Percentiles rank a stretch among this genome's conserved stretches.
Evolutionary conservation across 2,329 filamentous ascomycete genomes (phyloP).

Genomic region (Fusarium liriodendri): DNA sequence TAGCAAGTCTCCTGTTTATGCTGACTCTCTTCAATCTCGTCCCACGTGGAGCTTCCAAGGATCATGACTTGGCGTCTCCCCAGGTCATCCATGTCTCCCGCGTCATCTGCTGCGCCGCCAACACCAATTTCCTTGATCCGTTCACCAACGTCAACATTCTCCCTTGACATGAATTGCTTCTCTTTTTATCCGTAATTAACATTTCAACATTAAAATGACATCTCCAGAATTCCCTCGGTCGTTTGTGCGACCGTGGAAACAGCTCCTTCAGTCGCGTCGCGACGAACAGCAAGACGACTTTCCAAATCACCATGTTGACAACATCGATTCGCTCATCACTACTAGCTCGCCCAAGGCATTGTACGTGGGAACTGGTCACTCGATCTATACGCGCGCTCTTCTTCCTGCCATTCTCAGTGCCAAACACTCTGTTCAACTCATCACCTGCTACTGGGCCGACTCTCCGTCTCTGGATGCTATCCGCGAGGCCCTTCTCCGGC

Average conservation of each 20-base stretch:
- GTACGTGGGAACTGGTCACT: constrained; percentile 67
- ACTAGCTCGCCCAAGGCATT: constrained; percentile 61
- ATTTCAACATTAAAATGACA: constrained; percentile 11
- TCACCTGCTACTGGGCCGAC: constrained; percentile 85
- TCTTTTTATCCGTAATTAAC: neutral
- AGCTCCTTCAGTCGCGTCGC: constrained; percentile 47
- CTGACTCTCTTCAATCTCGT: neutral
- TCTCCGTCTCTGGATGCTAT: constrained; percentile 72
- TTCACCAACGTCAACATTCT: neutral
- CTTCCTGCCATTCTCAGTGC: constrained; percentile 71
- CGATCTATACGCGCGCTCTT: constrained; percentile 65
- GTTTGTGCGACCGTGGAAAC: constrained; percentile 53
- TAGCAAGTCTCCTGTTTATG: neutral
- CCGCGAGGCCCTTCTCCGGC: constrained; percentile 64
- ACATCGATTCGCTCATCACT: constrained; percentile 60
- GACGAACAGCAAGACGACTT: constrained; percentile 55
- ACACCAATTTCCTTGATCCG: neutral
- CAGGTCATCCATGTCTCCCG: constrained; percentile 4
- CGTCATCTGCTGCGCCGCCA: constrained; percentile 32
- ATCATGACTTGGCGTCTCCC: constrained; percentile 17
- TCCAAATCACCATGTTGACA: constrained; percentile 59
- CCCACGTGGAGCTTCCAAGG: neutral
- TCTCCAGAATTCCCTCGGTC: constrained; percentile 48
- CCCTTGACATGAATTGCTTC: neutral
- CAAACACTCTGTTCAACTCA: constrained; percentile 74